Percentiles rank a stretch among this genome's conserved stretches.
Conservation (phyloP, 148 eudicot species). For the Rhododendron ferrugineum region DNA sequence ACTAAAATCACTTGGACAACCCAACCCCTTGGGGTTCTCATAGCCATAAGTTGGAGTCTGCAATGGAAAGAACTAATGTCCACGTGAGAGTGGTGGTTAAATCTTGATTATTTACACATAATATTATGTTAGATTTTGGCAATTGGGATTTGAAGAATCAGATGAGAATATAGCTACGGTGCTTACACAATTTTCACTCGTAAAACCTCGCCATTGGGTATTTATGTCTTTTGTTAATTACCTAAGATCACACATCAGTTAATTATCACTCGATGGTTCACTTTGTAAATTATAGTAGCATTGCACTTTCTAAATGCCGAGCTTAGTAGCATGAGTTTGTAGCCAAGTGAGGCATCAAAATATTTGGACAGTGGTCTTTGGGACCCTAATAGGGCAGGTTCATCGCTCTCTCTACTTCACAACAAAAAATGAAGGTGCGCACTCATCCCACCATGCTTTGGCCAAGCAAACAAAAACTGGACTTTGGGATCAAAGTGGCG, state of each 20-base stretch:
- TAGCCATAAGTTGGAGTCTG: too few species aligned
- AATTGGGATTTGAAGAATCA: too few species aligned
- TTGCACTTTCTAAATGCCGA: not conserved
- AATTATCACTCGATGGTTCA: not conserved
- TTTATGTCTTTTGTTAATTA: too few species aligned
- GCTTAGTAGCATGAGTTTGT: not conserved
- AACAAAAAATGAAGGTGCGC: not conserved
- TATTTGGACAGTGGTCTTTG: not conserved
- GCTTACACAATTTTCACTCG: not conserved
- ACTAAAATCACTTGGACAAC: too few species aligned
- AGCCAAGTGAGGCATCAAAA: not conserved
- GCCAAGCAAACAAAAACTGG: not conserved
- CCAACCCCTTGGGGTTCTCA: too few species aligned
- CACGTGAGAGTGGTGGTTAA: too few species aligned
- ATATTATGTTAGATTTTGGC: too few species aligned
- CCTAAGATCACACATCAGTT: accelerated
- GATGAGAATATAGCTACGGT: too few species aligned
- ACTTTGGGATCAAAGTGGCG: not conserved
- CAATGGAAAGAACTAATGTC: too few species aligned
- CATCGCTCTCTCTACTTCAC: not conserved
- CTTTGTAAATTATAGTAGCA: not conserved
- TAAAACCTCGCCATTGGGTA: too few species aligned
- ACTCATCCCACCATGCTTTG: not conserved
- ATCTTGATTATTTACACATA: too few species aligned
- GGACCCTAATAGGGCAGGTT: not conserved